Base-by-base conservation (phyloP, 2,329 filamentous ascomycete species). In the Botrytis medusae region DNA sequence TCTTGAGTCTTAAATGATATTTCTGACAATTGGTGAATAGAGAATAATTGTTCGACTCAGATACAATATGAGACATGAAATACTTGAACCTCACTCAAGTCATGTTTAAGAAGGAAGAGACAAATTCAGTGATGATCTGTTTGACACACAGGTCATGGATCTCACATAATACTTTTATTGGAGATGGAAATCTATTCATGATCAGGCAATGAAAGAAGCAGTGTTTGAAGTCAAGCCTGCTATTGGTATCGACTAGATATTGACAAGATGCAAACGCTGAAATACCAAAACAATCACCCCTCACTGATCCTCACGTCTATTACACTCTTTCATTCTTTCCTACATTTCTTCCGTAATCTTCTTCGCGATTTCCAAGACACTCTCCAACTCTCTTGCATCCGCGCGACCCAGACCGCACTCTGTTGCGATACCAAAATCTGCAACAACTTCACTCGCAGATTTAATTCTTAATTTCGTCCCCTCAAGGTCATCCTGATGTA, bases 341-440 rank as follows among this genome's bases (percentile, higher is more conserved):
- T 67, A 29, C 48, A 12, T 29, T 44, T 54, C 60, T 63, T 65
- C 59, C 8, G 61, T 72, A 44, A 71, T 25, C 14, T 65, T 32
- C 69, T 67, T 72, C 12, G 60, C 69, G 54, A 69, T 69, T 42
- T 69, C 63, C 62, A 76, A 64, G 16, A 77, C 51, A 20, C 73
- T 74, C 37, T 75, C 67, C 34, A 77, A 60, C 62, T 78, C 74
- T 32, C 73, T 68, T 8, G 42, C 34, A 25, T 70, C 65, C 14
- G 63, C 75, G 61, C 83, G 77, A 1, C 83, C 83, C 75, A 81
- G 77, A 10, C 84, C 84, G 75, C 83, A 85, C 73, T 85, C 84
- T 0, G 83, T 84, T 22, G 80, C 78, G 22, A 85, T 77, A 2
- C 84, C 83, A 77, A 85, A 85, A 4, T 77, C 74, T 2, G 76